Base-by-base conservation (phyloP, 208 protist genomes). In the Trichomonas vaginalis region DNA sequence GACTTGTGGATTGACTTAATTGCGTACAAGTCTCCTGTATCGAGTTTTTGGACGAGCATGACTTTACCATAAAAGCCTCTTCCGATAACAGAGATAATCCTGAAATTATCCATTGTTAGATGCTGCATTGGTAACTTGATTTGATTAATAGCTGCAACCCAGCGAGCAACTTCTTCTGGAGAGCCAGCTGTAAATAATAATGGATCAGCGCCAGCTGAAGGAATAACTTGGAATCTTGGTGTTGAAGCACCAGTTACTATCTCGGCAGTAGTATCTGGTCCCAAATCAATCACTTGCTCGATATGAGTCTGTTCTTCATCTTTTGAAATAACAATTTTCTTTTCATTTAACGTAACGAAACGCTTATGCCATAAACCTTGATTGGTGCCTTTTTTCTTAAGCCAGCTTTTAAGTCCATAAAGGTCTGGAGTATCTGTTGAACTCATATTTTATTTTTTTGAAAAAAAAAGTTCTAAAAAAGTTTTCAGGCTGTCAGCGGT, bases 31-130 rank as follows among this genome's bases (percentile, higher is more conserved):
- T 97, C 49, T 23, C 87, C 61, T 21, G 96, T 96, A 21, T 97
- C 96, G 23, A 97, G 97, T 95, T 98, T 97, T 14, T 82, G 42
- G 17, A 97, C 96, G 9, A 95, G 51, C 0, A 61, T 45, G 35
- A 97, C 97, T 96, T 98, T 98, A 21, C 97, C 97, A 86, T 97
- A 98, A 83, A 95, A 96, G 12, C 97, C 97, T 95, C 97, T 97
- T 23, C 97, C 97, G 56, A 98, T 96, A 17, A 98, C 97, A 46
- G 95, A 96, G 8, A 98, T 95, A 21, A 98, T 51, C 37, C 97
- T 95, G 95, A 98, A 98, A 51, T 98, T 96, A 39, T 97, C 96
- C 37, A 90, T 95, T 61, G 62, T 47, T n/a, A 96, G 62, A 80
- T 17, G 32, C 32, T 80, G 62, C 32, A 35, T 17, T 80, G 62